Base-by-base conservation (phyloP, 257 asterid species). In the Ophiorrhiza pumila region DNA sequence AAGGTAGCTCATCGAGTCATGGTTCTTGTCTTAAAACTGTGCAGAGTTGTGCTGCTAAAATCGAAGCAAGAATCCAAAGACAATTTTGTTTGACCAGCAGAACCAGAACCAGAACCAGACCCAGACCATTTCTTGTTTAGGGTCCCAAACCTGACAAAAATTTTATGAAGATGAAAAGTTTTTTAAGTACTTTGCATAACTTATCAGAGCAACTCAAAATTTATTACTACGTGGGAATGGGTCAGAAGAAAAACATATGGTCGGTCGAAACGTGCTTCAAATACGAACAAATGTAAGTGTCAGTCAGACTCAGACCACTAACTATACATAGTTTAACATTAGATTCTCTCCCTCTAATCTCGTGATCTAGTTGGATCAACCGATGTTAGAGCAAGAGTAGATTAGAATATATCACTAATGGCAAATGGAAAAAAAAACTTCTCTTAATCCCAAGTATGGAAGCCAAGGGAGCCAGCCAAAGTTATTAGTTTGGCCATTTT, bases 191-290 rank as follows among this genome's bases (percentile, higher is more conserved):
- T 13, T 12, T 72, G 61, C 25, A 35, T 31, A 27, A 29, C 39
- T 42, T 65, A 31, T 25, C 23, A 69, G n/a, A n/a, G 50, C 17
- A 42, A 14, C 37, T 1, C 39, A 46, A 65, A n/a, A 46, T 39
- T 23, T 70, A 37, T 55, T 55, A 7, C 23, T 27, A 55, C 12
- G 0, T 41, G 20, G 60, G 25, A 3, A 4, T 14, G n/a, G 65
- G 68, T 14, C 55, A 14, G 53, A 22, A n/a, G 50, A 62, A 27
- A 45, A 46, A 72, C 70, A 61, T 46, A 32, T 72, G 76, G 76
- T 47, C 62, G 62, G 70, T 61, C 32, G 39, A 61, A 72, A 72
- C 76, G 76, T 72, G 76, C 49, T 32, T 47, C 43, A 18, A 5
- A 10, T 34, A 34, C 34, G 70, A 61, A 29, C 56, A 35, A 7